Evolutionary conservation across 2,329 filamentous ascomycete genomes (phyloP), one percentile per base, ranked within the genome.

Genomic region (Fonsecaea pugnacius): DNA sequence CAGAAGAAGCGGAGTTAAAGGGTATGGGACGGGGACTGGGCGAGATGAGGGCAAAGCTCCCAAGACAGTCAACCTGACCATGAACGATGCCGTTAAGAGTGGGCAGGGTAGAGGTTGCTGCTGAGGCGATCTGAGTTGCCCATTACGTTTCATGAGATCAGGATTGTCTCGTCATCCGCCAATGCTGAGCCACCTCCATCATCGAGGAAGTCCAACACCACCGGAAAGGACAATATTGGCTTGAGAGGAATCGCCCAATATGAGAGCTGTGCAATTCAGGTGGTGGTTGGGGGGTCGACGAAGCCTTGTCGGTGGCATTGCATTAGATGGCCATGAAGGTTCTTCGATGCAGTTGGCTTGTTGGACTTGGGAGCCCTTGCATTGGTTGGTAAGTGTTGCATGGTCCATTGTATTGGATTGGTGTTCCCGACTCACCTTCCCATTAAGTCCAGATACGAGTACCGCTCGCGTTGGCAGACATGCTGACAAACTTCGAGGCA

Each of bases 1-100:
- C 77, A 85, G 94, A 73, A 86, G 93, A 74, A 94, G 90, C 66
- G 95, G 95, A 30, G 93, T 99, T 66, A 98, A 97, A 78, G 88
- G 76, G 16, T 82, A 77, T 68, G 79, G 78, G 24, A 76, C 76
- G 30, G 78, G 78, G 4, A 74, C 73, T 4, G 76, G 76, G 50
- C 67, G 69, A 40, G 68, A 70, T 54, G 70, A 73, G 54, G 72
- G 70, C 5, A 75, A 73, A 33, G 64, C 73, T 14, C 76, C 77
- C 18, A 75, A 75, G 62, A 80, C 78, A 4, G 76, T 82, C 51
- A 79, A 78, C 38, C 68, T 82, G 57, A 78, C 78, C 6, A 71
- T 81, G 71, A 79, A 80, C 68, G 79, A 81, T 74, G 78, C 78
- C n/a, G 80, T 80, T 76, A 75, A 75, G 66, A 76, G 74, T 62